Percentiles rank a stretch among this genome's conserved stretches.
Conservation (phyloP, 2,329 filamentous ascomycete species). For the Pleochaeta shiraiana region DNA sequence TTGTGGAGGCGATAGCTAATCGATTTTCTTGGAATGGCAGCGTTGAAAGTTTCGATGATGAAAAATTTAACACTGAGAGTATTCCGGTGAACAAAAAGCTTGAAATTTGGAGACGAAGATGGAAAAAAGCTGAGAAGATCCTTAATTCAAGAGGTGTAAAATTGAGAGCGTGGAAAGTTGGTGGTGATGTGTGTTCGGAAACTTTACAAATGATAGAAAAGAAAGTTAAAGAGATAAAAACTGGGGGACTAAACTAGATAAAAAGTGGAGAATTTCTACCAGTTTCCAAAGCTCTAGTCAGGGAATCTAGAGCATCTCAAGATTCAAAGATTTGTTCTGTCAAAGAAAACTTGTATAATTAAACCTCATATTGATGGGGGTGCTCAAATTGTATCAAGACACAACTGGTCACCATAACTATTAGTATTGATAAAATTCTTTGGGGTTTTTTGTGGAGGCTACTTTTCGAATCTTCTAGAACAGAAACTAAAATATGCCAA, state of each 20-base stretch:
- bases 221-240: constrained; percentile 22
- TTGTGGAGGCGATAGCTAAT: constrained; percentile 8
- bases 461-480: too few relatives aligned
- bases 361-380: too few relatives aligned
- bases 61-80: constrained; percentile 10
- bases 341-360: too few relatives aligned
- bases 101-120: constrained; percentile 47
- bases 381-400: too few relatives aligned
- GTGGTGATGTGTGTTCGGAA: constrained; percentile 45
- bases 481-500: too few relatives aligned
- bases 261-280: too few relatives aligned
- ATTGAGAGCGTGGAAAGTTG: constrained; percentile 51
- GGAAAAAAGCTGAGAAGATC: constrained; percentile 38
- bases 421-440: too few relatives aligned
- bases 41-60: constrained; percentile 14
- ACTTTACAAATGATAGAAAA: constrained; percentile 40
- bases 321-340: not conserved
- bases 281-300: too few relatives aligned
- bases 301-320: not conserved
- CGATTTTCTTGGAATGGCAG: constrained; percentile 9
- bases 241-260: not conserved
- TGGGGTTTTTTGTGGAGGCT: too few relatives aligned
- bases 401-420: too few relatives aligned
- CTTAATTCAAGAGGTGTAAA: constrained; percentile 43
- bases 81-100: constrained; percentile 38